Base-by-base conservation (phyloP, 2,329 filamentous ascomycete genomes). In the Chrysoporthe deuterocubensis region DNA sequence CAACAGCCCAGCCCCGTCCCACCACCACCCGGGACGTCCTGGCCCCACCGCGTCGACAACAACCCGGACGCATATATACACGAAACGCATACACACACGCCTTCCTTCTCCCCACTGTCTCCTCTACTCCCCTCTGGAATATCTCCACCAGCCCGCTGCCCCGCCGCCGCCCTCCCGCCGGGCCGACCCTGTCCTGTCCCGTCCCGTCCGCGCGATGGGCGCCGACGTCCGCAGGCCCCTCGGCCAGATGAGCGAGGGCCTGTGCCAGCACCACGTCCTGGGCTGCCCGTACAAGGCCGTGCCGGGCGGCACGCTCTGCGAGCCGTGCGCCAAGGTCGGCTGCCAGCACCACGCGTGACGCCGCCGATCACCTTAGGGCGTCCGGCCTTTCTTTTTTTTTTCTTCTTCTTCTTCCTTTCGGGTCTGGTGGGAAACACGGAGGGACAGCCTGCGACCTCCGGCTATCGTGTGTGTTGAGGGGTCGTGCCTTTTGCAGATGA, bases 161-260 rank as follows among this genome's bases (percentile, higher is more conserved):
- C 26, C 26, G 26, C 26, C 26, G 26, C 26, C 26, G 1, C 32
- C 18, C 26, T 26, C 26, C 26, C 26, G 26, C 26, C 26, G 26
- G 26, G 26, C 26, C 26, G 26, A 2, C 26, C 26, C 26, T 14
- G 58, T 42, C 26, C 54, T 40, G 32, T 59, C 14, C 5, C 13
- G 21, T 21, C 21, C 21, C n/a, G n/a, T n/a, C n/a, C 21, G 21
- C 14, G 52, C 34, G 37, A 65, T 62, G 57, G 62, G 18, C 4
- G 43, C 58, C 14, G 32, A 37, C 6, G n/a, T 58, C 37, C 18
- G 34, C 18, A 58, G 50, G 21, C 62, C 34, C 34, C 34, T 65
- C 11, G 44, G 62, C n/a, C 66, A 65, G n/a, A 70, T 70, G 68
- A 70, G 68, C 59, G 62, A 66, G 43, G 67, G 64, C 40, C 50